These are phyloP conservation scores for Botrytis deweyae DNA, from an alignment of 2,329 filamentous ascomycete genomes.

Conservation along the genomic window DNA sequence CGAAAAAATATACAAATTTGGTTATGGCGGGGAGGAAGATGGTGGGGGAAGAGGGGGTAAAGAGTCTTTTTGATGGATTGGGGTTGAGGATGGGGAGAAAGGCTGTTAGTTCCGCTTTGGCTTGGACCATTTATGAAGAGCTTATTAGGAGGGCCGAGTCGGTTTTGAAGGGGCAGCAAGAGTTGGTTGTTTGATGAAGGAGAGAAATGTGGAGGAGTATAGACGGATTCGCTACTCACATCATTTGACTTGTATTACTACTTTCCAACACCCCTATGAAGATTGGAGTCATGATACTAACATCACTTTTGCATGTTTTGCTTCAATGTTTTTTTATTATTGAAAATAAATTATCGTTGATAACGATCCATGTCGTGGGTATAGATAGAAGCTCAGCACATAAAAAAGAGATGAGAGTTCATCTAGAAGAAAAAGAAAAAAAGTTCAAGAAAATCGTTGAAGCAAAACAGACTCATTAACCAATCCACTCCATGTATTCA, in stretches of 20 bases:
- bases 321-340: too few relatives aligned
- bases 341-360: background rate
- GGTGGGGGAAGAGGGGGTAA: constrained; percentile 75
- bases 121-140: constrained; percentile 97
- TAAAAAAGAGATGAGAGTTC: constrained; percentile 13
- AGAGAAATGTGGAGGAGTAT: background rate
- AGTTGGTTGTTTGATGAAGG: background rate
- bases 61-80: constrained; percentile 82
- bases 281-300: background rate
- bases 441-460: background rate
- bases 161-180: constrained; percentile 24
- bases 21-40: constrained; percentile 73
- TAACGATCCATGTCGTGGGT: background rate
- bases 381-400: constrained; percentile 13
- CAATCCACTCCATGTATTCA: background rate
- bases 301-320: background rate
- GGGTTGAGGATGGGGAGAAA: constrained; percentile 86
- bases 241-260: background rate
- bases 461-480: background rate
- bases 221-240: constrained; percentile 1
- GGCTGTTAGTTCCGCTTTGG: constrained; percentile 87
- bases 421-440: background rate
- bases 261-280: background rate
- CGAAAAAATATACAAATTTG: constrained; percentile 78
- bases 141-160: constrained; percentile 68